Evolutionary conservation across 441 rosid species (phyloP).

Genomic region (Bocquillonia castaneifolia): DNA sequence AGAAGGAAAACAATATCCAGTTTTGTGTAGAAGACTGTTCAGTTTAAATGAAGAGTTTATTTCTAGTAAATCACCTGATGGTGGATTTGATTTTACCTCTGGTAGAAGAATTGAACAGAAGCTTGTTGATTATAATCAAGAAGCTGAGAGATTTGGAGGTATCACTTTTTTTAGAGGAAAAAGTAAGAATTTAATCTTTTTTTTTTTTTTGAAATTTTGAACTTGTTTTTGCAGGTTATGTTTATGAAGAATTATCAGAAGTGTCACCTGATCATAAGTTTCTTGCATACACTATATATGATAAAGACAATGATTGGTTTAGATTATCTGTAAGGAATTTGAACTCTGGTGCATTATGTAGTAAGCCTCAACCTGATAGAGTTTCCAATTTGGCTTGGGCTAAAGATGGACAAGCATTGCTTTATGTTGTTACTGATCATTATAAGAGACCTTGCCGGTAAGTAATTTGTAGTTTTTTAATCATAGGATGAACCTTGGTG

Average conservation of each 20-base stretch:
- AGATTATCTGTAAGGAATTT: constrained; percentile 75
- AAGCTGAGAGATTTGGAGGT: constrained; percentile 98
- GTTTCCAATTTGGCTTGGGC: constrained; percentile 93
- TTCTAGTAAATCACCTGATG: constrained; percentile 62
- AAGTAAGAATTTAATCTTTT: neutral
- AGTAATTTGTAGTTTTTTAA: constrained; percentile 13
- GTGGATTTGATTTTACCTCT: constrained; percentile 81
- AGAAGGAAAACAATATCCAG: constrained; percentile 85
- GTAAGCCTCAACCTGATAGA: constrained; percentile 80
- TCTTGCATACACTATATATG: constrained; percentile 94
- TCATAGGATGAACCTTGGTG: neutral
- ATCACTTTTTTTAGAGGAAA: neutral
- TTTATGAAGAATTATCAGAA: constrained; percentile 90
- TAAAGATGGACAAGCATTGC: constrained; percentile 73
- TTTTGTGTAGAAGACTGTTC: constrained; percentile 67
- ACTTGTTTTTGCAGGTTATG: constrained; percentile 54
- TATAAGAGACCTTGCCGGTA: constrained; percentile 75
- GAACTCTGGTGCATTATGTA: constrained; percentile 84
- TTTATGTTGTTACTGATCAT: constrained; percentile 84
- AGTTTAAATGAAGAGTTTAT: constrained; percentile 83
- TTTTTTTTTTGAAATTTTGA: neutral
- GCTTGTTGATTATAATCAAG: constrained; percentile 85
- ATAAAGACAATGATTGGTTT: constrained; percentile 85
- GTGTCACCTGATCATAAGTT: constrained; percentile 86
- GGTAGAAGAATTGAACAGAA: constrained; percentile 94